A percentile compares a stretch with the other conserved stretches of the same genome.
Evolutionary conservation across 2,329 filamentous ascomycete species (phyloP).

Genomic region (Whalleya microplaca): DNA sequence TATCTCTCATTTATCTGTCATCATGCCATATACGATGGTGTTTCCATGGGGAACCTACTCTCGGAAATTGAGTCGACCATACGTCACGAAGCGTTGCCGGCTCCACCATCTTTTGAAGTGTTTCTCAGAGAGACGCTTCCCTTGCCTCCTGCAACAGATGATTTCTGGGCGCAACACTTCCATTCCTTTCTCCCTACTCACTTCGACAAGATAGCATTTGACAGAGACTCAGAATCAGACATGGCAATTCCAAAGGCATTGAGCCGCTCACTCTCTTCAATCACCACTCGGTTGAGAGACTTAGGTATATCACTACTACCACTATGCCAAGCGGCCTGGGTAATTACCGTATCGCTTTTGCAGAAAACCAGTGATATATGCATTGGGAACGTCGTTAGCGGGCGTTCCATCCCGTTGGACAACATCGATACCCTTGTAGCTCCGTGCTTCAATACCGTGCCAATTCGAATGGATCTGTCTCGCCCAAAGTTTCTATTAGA

Average conservation of each 20-base stretch:
- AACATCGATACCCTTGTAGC: conserved; percentile 75
- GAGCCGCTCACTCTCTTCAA: conserved; percentile 41
- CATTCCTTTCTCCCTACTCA: conserved; percentile 46
- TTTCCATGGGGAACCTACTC: conserved; percentile 72
- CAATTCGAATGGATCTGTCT: conserved; percentile 63
- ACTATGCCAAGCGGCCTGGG: conserved; percentile 74
- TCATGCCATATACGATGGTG: conserved; percentile 86
- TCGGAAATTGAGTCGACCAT: conserved; percentile 69
- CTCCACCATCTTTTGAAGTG: conserved; percentile 58
- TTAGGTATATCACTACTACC: conserved; percentile 67
- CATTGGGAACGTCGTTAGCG: conserved; percentile 86
- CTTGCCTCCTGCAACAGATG: conserved; percentile 52
- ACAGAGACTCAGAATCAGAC: conserved; percentile 6
- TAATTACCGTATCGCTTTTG: conserved; percentile 61
- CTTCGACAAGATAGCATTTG: conserved; percentile 11
- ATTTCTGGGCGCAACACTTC: conserved; percentile 69
- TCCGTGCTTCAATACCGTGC: conserved; percentile 90
- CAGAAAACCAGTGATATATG: conserved; percentile 68
- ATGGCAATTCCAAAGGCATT: conserved; percentile 16
- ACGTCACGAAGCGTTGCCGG: conserved; percentile 47
- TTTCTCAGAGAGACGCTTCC: conserved; percentile 66
- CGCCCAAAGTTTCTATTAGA: conserved; percentile 54
- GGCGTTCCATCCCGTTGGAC: conserved; percentile 69
- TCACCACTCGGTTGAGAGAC: conserved; percentile 55
- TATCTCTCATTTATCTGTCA: conserved; percentile 63